A percentile compares a stretch with the other conserved stretches of the same genome.
Conservation (phyloP, 257 asterid species). For the Sherardia arvensis region DNA sequence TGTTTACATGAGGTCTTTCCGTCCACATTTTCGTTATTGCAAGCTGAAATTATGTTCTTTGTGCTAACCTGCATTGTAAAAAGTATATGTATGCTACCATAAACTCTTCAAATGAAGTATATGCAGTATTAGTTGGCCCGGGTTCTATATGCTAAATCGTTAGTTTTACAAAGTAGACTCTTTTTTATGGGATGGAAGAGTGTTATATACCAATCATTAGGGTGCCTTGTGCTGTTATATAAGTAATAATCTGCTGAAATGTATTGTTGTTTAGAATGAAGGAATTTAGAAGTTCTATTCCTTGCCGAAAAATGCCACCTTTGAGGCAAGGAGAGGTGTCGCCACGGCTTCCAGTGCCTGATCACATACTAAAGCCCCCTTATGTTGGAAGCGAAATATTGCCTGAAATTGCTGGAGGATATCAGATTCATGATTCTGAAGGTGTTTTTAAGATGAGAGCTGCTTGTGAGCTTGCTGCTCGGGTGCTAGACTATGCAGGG, state of each 20-base stretch:
- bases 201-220: background rate
- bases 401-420: slow-evolving; percentile 66
- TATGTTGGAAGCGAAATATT: slow-evolving; percentile 50
- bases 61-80: background rate
- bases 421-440: slow-evolving; percentile 71
- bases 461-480: slow-evolving; percentile 95
- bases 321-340: slow-evolving; percentile 91
- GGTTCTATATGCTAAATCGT: background rate
- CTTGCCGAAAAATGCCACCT: slow-evolving; percentile 49
- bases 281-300: slow-evolving; percentile 48
- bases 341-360: slow-evolving; percentile 73
- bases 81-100: background rate
- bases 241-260: background rate
- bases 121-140: background rate
- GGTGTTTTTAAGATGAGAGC: slow-evolving; percentile 75
- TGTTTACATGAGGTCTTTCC: background rate
- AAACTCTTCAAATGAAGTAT: background rate
- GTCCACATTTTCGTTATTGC: background rate
- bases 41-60: background rate
- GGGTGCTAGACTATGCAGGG: slow-evolving; percentile 78
- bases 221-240: background rate
- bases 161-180: too few species aligned
- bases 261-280: slow-evolving; percentile 43
- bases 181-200: too few species aligned
- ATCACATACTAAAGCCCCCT: slow-evolving; percentile 76